These are phyloP conservation scores for Euphorbia celastroides DNA, from an alignment of 441 rosid genomes.

Conservation along the genomic window DNA sequence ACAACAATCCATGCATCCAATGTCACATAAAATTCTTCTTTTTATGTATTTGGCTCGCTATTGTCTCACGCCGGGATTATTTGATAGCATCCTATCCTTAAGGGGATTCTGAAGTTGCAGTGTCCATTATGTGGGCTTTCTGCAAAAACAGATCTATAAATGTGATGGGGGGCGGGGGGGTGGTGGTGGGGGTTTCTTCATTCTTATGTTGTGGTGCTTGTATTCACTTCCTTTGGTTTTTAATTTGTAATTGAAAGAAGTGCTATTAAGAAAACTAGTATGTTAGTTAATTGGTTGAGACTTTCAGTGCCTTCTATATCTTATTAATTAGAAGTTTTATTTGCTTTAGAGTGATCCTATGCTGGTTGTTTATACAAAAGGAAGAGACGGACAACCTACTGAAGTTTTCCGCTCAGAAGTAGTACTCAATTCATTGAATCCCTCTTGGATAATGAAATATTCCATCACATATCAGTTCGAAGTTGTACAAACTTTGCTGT, in stretches of 20 bases:
- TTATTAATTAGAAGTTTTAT: slow-evolving; percentile 17
- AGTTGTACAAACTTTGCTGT: slow-evolving; percentile 70
- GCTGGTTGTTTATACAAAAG: slow-evolving; percentile 63
- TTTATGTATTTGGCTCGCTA: neutral
- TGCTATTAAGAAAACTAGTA: neutral
- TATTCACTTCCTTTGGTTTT: too few species aligned
- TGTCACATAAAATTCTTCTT: neutral
- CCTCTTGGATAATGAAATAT: slow-evolving; percentile 66
- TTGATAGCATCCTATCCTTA: neutral
- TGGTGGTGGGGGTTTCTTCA: neutral
- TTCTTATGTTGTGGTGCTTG: neutral
- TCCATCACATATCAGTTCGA: slow-evolving; percentile 59
- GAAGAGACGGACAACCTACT: slow-evolving; percentile 54
- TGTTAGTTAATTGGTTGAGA: neutral
- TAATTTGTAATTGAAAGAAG: neutral
- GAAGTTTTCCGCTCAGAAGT: slow-evolving; percentile 83
- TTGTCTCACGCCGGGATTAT: neutral
- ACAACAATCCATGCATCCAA: neutral
- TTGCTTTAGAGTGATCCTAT: slow-evolving; percentile 88
- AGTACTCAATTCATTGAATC: slow-evolving; percentile 71
- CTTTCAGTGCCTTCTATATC: slow-evolving; percentile 2
- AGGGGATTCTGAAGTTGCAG: neutral
- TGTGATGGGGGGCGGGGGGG: neutral
- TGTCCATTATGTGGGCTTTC: neutral
- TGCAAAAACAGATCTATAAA: neutral